phyloP scores from a whole-genome alignment of 2,329 filamentous ascomycete species.

The Aaosphaeria pasadenensis region DNA sequence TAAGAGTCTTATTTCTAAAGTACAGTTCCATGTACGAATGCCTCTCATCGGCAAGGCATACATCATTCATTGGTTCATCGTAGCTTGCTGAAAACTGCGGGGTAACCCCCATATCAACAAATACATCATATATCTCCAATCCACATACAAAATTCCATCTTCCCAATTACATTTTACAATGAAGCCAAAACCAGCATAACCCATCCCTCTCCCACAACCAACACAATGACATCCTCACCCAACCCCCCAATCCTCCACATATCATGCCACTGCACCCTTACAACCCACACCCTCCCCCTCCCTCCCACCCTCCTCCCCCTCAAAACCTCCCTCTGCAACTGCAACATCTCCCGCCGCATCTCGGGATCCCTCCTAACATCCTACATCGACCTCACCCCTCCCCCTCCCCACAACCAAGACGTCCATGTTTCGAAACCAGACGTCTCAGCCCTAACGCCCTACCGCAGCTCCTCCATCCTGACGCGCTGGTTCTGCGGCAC shows the following conservation, averaged over 20 bases:
- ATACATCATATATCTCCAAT: too few relatives aligned
- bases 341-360: constrained; percentile 48
- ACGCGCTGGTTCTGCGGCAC: constrained; percentile 42
- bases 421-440: constrained; percentile 14
- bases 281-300: constrained; percentile 38
- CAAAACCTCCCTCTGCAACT: constrained; percentile 46
- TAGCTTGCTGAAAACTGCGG: too few relatives aligned
- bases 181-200: too few relatives aligned
- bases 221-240: too few relatives aligned
- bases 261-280: constrained; percentile 45
- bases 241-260: constrained; percentile 18
- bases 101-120: too few relatives aligned
- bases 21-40: too few relatives aligned
- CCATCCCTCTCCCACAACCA: too few relatives aligned
- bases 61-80: too few relatives aligned
- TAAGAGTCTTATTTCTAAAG: too few relatives aligned
- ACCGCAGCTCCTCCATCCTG: constrained; percentile 36
- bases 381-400: constrained; percentile 36
- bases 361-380: constrained; percentile 46
- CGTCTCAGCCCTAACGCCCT: constrained; percentile 27
- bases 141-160: too few relatives aligned
- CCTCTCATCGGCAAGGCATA: too few relatives aligned
- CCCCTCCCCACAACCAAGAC: constrained; percentile 8
- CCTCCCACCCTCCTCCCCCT: constrained; percentile 40
- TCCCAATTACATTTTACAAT: too few relatives aligned